phyloP scores from a whole-genome alignment of 2,329 filamentous ascomycete genomes.

The Neopestalotiopsis rosae region DNA sequence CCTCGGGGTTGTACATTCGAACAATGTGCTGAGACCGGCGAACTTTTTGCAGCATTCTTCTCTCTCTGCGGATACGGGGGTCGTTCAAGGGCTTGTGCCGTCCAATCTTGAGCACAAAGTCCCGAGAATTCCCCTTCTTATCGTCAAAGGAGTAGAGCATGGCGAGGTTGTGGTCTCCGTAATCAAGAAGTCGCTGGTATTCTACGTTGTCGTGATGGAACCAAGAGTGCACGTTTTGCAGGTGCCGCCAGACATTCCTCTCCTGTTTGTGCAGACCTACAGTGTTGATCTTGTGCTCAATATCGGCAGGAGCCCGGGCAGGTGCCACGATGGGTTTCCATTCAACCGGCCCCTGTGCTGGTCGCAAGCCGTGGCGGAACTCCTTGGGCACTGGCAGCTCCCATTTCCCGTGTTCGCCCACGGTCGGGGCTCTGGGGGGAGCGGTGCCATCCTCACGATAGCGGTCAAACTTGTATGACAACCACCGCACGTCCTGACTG shows the following conservation, averaged over 20 bases:
- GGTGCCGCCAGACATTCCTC: not conserved
- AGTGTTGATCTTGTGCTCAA: not conserved
- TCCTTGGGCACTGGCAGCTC: not conserved
- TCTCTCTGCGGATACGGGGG: conserved; percentile 2
- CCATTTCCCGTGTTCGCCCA: not conserved
- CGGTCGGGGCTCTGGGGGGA: not conserved
- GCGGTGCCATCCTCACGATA: conserved; percentile 2
- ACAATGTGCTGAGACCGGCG: conserved; percentile 7
- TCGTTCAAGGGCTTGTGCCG: not conserved
- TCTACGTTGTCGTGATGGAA: not conserved
- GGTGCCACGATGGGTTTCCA: not conserved
- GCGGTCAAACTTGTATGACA: conserved; percentile 12
- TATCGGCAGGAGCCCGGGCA: not conserved
- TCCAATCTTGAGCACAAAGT: conserved; percentile 2
- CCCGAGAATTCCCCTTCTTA: not conserved
- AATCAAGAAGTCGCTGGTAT: not conserved
- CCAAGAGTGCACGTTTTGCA: not conserved
- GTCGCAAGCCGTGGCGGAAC: not conserved
- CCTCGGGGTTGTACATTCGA: not conserved
- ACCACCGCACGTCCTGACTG: not conserved
- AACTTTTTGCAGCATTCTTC: not conserved
- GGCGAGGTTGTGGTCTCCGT: not conserved
- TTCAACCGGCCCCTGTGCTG: not conserved
- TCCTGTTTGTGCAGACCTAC: not conserved
- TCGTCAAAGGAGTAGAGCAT: not conserved